A percentile compares a stretch with the other conserved stretches of the same genome.
phyloP scores from a whole-genome alignment of 2,329 filamentous ascomycete genomes.

The Talaromyces islandicus region DNA sequence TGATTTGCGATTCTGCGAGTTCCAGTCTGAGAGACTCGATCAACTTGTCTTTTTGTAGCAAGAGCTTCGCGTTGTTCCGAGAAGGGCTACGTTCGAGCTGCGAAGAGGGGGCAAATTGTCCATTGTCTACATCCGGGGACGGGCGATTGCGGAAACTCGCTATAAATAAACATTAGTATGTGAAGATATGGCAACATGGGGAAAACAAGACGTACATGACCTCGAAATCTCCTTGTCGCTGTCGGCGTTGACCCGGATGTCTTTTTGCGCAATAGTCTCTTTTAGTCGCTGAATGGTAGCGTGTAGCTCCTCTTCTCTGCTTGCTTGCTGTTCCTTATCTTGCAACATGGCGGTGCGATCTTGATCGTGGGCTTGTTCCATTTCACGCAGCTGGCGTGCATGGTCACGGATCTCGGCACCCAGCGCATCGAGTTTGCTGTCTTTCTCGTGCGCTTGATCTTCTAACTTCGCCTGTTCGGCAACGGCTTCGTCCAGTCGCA shows the following conservation, averaged over 20 bases:
- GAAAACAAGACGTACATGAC: constrained; percentile 39
- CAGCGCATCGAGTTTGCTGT: constrained; percentile 73
- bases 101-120: constrained; percentile 79
- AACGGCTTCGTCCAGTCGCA: constrained; percentile 76
- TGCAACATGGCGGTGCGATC: constrained; percentile 82
- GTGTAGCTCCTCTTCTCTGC: constrained; percentile 85
- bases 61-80: constrained; percentile 78
- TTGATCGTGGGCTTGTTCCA: constrained; percentile 87
- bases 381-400: constrained; percentile 76
- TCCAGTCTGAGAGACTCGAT: constrained; percentile 90
- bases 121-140: constrained; percentile 60
- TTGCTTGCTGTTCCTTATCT: constrained; percentile 83
- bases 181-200: not conserved
- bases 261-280: constrained; percentile 75
- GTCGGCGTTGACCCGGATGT: constrained; percentile 47
- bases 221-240: constrained; percentile 47
- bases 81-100: constrained; percentile 84
- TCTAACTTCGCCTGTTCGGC: constrained; percentile 81
- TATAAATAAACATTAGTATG: constrained; percentile 14
- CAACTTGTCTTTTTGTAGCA: constrained; percentile 92
- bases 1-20: constrained; percentile 90
- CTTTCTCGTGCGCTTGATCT: constrained; percentile 78
- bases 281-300: constrained; percentile 85
- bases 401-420: constrained; percentile 81
- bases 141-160: constrained; percentile 47